These are phyloP conservation scores for Cystobasidiopsis lactophilus DNA, from an alignment of 768 basidiomycete genomes.

Conservation along the genomic window DNA sequence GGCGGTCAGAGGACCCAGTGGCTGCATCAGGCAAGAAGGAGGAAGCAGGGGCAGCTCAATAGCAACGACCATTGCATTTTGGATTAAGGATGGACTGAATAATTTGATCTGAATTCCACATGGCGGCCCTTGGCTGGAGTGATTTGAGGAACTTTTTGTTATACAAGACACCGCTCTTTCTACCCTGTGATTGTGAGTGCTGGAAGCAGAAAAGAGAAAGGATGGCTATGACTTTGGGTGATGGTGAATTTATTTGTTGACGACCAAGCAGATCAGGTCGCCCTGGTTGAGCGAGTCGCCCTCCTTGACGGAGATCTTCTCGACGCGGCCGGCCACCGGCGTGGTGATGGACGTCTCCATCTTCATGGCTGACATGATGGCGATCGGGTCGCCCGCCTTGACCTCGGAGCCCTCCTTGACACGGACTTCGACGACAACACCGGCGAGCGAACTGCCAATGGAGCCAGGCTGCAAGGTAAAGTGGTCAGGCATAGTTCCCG, in stretches of 20 bases:
- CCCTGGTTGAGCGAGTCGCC: slow-evolving; percentile 43
- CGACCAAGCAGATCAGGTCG: slow-evolving; percentile 8
- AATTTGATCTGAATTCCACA: too few species aligned
- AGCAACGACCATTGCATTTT: too few species aligned
- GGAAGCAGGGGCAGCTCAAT: too few species aligned
- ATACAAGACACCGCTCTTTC: neutral
- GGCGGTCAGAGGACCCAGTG: too few species aligned
- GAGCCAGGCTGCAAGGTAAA: neutral
- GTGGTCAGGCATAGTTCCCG: neutral
- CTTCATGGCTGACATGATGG: slow-evolving; percentile 85
- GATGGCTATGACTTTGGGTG: neutral
- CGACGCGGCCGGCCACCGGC: slow-evolving; percentile 87
- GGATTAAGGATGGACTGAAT: too few species aligned
- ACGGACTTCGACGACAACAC: slow-evolving; percentile 91
- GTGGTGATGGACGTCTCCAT: slow-evolving; percentile 96
- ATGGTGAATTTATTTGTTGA: neutral
- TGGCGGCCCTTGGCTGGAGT: too few species aligned
- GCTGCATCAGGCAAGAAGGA: too few species aligned
- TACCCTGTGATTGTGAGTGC: too few species aligned
- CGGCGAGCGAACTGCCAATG: slow-evolving; percentile 21
- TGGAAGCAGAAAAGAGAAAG: too few species aligned
- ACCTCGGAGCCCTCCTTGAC: slow-evolving; percentile 96
- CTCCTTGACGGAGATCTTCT: slow-evolving; percentile 74
- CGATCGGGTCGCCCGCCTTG: slow-evolving; percentile 90
- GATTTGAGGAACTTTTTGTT: too few species aligned